Conservation (phyloP, 176 grass and related monocot genomes). For the Saccharum officinarum region DNA sequence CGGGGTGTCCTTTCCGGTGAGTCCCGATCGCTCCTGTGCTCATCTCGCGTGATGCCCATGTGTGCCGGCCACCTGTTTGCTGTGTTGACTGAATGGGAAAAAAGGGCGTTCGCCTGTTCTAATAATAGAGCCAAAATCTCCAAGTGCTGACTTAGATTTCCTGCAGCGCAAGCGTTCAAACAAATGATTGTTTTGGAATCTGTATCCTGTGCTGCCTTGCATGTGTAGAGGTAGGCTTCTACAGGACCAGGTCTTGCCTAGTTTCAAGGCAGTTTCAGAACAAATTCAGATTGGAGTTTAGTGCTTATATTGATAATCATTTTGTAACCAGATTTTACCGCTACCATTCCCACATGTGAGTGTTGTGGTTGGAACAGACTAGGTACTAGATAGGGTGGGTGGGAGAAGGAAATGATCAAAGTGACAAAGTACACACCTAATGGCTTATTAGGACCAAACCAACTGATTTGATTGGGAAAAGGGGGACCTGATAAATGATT, state of each 20-base stretch:
- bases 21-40: not conserved
- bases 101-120: not conserved
- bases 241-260: not conserved
- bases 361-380: not conserved
- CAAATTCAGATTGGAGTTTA: not conserved
- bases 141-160: not conserved
- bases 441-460: not conserved
- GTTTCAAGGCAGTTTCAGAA: not conserved
- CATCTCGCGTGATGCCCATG: not conserved
- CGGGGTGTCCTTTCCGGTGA: slow-evolving; percentile 67
- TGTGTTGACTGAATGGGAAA: not conserved
- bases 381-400: not conserved
- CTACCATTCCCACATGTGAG: not conserved
- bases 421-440: slow-evolving; percentile 14
- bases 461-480: not conserved
- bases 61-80: slow-evolving; percentile 36
- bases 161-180: not conserved
- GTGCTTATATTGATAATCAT: not conserved
- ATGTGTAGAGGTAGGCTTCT: not conserved
- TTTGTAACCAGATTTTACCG: not conserved
- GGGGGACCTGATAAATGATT: not conserved
- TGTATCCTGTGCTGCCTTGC: not conserved
- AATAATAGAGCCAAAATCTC: not conserved
- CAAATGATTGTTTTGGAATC: not conserved
- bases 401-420: slow-evolving; percentile 8